Base-by-base conservation (phyloP, 495 filamentous ascomycete genomes). In the Neurospora sp. region DNA sequence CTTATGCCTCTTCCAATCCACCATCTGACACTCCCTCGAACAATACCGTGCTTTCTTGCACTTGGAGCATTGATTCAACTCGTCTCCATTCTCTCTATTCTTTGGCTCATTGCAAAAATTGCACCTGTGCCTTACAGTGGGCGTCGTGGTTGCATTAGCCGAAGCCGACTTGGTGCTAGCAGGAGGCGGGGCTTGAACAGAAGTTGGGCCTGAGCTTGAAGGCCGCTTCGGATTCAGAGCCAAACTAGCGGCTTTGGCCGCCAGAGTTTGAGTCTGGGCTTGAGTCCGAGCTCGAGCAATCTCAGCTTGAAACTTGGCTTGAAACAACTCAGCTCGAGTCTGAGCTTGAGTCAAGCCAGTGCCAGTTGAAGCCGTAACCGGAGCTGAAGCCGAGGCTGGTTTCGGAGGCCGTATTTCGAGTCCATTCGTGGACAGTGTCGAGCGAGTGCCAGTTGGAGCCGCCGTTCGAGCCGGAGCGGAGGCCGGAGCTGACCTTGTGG, bases 1-100 rank as follows among this genome's bases (percentile, higher is more conserved):
- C n/a, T 76, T 72, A 31, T 77, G 77, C 27, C 75, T 74, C 70
- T 79, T 79, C 77, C 77, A 79, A 48, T 78, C 77, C n/a, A 44
- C 73, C 7, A 69, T 39, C 70, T 77, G 74, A 40, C 77, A 78
- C 14, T 73, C 73, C 20, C 39, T 22, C 4, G 75, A 77, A 70
- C 77, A 79, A 40, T 79, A 79, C 40, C 59, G 71, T 22, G 71
- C 75, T 46, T 70, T 69, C 59, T 68, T 69, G 14, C 78, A 78
- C 68, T 77, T 73, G 12, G 69, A 14, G 53, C 78, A 79, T 16
- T 68, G 75, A 9, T 76, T 35, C 39, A 79, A 39, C 4, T 40
- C 41, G 0, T 68, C 70, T 10, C 75, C 75, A 4, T 70, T 59
- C 16, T 74, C 48, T 39, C 65, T 46, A 7, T 68, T 61, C 22